Conservation (phyloP, 2,329 filamentous ascomycete species). For the Ploettnerulaceae sp. region DNA sequence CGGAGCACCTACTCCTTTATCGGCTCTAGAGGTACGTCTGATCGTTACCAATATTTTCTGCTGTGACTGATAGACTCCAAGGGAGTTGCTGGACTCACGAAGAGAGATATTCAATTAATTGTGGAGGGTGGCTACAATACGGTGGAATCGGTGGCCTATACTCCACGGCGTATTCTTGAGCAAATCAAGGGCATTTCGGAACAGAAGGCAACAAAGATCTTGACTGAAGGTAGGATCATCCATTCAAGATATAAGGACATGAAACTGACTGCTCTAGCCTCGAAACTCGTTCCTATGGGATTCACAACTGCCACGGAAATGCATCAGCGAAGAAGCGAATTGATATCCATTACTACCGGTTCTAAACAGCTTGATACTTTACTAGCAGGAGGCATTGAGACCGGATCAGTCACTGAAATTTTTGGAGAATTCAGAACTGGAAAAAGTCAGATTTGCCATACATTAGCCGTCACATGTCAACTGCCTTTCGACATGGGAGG, state of each 20-base stretch:
- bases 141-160: constrained; percentile 93
- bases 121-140: constrained; percentile 92
- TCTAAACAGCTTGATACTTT: constrained; percentile 96
- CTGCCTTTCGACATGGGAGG: constrained; percentile 98
- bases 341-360: constrained; percentile 96
- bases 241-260: not conserved
- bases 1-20: constrained; percentile 87
- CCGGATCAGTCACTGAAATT: constrained; percentile 94
- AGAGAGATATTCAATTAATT: constrained; percentile 89
- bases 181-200: constrained; percentile 98
- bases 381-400: constrained; percentile 90
- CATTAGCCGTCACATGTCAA: constrained; percentile 96
- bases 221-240: constrained; percentile 66
- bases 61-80: constrained; percentile 36
- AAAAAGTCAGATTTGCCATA: constrained; percentile 98
- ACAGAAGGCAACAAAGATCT: constrained; percentile 87
- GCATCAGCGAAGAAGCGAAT: constrained; percentile 92
- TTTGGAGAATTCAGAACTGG: constrained; percentile 98
- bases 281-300: constrained; percentile 95
- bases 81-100: constrained; percentile 87
- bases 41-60: not conserved
- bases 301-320: constrained; percentile 99
- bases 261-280: constrained; percentile 50
- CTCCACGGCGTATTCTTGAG: constrained; percentile 74
- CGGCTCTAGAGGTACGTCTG: constrained; percentile 69